Conservation (phyloP, 805 yeast species). For the Wickerhamomyces kurtzmanii region DNA sequence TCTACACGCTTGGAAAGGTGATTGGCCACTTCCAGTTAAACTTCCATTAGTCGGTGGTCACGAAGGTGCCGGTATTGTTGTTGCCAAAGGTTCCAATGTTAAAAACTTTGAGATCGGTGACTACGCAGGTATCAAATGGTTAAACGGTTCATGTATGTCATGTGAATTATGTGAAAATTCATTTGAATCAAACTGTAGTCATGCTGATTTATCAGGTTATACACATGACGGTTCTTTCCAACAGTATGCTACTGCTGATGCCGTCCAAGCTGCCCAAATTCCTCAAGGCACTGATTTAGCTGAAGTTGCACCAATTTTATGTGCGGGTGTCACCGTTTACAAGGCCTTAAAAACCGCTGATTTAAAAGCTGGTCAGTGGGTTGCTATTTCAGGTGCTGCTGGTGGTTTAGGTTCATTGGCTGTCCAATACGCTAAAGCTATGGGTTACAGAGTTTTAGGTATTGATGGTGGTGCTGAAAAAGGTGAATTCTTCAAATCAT, state of each 20-base stretch:
- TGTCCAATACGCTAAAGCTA: slow-evolving; percentile 47
- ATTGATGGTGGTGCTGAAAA: slow-evolving; percentile 50
- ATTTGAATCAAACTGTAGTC: slow-evolving; percentile 36
- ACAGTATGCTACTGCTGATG: slow-evolving; percentile 82
- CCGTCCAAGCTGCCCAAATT: slow-evolving; percentile 75
- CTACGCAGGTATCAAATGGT: slow-evolving; percentile 48
- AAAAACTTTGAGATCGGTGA: slow-evolving; percentile 42
- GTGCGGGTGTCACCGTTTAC: slow-evolving; percentile 58
- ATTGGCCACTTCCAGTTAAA: slow-evolving; percentile 44
- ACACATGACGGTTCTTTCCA: slow-evolving; percentile 72
- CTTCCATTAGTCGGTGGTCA: slow-evolving; percentile 51
- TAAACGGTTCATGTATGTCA: slow-evolving; percentile 42
- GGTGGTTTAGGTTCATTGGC: slow-evolving; percentile 57
- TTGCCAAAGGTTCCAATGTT: slow-evolving; percentile 39
- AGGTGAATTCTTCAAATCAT: slow-evolving; percentile 28
- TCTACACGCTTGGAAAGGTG: slow-evolving; percentile 68
- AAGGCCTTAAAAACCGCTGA: slow-evolving; percentile 46
- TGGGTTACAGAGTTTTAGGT: slow-evolving; percentile 47
- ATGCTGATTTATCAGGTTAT: slow-evolving; percentile 44
- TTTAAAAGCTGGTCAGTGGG: slow-evolving; percentile 45
- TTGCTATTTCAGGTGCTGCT: slow-evolving; percentile 50
- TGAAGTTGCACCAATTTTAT: slow-evolving; percentile 50
- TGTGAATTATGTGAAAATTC: slow-evolving; percentile 42
- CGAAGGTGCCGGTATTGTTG: slow-evolving; percentile 53
- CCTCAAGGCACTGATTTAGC: slow-evolving; percentile 69